Percentiles rank a stretch among this genome's conserved stretches.
These are phyloP conservation scores for Mallotus nudiflorus DNA, from an alignment of 345 rosid genomes.

Conservation along the genomic window DNA sequence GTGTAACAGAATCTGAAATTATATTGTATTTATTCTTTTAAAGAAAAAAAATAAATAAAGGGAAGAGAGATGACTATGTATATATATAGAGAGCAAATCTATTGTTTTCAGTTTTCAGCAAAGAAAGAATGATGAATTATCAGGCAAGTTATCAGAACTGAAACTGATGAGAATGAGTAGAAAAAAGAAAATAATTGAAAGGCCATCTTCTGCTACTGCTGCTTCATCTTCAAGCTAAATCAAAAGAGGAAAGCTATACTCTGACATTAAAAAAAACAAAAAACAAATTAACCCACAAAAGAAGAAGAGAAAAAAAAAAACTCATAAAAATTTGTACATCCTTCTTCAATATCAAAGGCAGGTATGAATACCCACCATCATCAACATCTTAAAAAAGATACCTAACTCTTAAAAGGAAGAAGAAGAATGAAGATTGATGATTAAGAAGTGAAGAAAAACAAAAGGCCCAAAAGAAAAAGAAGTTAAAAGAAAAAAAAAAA, in stretches of 20 bases:
- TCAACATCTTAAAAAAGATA: constrained; percentile 25
- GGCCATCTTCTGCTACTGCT: neutral
- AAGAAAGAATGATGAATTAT: constrained; percentile 22
- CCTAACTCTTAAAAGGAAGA: constrained; percentile 24
- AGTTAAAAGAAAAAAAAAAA: neutral
- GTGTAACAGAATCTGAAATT: constrained; percentile 12
- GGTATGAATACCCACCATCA: constrained; percentile 27
- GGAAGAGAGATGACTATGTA: constrained; percentile 4
- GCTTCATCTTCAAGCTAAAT: constrained; percentile 30
- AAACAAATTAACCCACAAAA: constrained; percentile 26
- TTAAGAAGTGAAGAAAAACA: constrained; percentile 9
- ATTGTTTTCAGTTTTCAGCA: constrained; percentile 1
- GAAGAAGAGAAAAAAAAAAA: neutral
- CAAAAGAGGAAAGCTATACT: too few relatives aligned
- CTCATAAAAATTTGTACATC: constrained; percentile 45
- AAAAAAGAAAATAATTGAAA: neutral
- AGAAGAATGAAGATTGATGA: constrained; percentile 27
- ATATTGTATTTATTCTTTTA: too few relatives aligned
- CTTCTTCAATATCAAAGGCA: constrained; percentile 43
- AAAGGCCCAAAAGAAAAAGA: neutral
- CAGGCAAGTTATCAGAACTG: constrained; percentile 29
- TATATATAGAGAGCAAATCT: neutral
- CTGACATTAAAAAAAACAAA: too few relatives aligned
- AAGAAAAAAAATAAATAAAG: neutral
- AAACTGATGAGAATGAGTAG: neutral